Percentiles rank a stretch among this genome's conserved stretches.
These are phyloP conservation scores for Annulohypoxylon moriforme DNA, from an alignment of 495 filamentous ascomycete species.

Conservation along the genomic window DNA sequence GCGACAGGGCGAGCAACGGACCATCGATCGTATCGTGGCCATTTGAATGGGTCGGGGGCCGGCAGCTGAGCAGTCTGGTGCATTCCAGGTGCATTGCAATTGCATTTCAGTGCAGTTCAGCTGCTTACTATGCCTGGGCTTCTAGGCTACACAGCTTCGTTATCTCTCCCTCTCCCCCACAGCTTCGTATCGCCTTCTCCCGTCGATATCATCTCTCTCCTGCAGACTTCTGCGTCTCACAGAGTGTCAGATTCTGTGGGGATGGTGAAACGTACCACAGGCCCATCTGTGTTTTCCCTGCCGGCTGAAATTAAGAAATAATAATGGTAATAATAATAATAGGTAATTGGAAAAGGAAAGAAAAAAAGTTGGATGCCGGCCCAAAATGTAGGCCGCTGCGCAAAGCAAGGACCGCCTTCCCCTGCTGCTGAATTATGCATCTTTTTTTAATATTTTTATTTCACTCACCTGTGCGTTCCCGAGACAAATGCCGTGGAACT, in stretches of 20 bases:
- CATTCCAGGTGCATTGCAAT: background rate
- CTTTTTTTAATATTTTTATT: background rate
- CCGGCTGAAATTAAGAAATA: background rate
- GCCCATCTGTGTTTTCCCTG: conserved; percentile 15
- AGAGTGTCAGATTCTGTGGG: conserved; percentile 45
- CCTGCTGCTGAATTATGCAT: conserved; percentile 24
- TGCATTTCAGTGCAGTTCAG: conserved; percentile 40
- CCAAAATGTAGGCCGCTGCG: conserved; percentile 13
- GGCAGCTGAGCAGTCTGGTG: conserved; percentile 26
- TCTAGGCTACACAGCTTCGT: background rate
- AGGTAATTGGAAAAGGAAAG: background rate
- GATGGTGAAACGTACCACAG: conserved; percentile 44
- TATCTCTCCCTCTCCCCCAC: conserved; percentile 29
- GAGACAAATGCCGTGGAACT: conserved; percentile 37
- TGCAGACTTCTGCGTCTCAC: conserved; percentile 35
- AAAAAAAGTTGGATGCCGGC: conserved; percentile 20
- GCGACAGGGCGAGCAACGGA: conserved; percentile 7
- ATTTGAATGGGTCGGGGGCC: background rate
- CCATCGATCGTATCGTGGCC: conserved; percentile 17
- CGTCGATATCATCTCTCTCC: conserved; percentile 35
- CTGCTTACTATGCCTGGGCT: conserved; percentile 29
- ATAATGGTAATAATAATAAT: conserved; percentile 5
- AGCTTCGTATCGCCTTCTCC: conserved; percentile 13
- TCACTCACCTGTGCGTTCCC: conserved; percentile 27
- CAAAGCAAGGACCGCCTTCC: background rate